A percentile compares a stretch with the other conserved stretches of the same genome.
These are phyloP conservation scores for Lodderomyces metapsilosis DNA, from an alignment of 1,139 yeast species.

Conservation along the genomic window DNA sequence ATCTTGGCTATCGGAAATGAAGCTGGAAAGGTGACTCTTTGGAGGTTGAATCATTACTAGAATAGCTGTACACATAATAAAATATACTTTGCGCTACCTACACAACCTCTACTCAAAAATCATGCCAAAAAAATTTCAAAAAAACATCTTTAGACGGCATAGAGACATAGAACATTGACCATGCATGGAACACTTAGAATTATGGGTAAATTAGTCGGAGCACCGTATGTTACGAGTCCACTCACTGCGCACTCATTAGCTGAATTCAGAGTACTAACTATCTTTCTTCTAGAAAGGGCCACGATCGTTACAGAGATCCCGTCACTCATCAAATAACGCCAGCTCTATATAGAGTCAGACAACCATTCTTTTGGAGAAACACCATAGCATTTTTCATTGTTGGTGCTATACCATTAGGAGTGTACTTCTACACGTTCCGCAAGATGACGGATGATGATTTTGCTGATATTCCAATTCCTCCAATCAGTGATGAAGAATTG, in stretches of 20 bases:
- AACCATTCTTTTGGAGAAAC: constrained; percentile 80
- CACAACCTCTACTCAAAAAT: too few relatives aligned
- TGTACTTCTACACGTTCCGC: constrained; percentile 71
- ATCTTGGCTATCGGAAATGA: constrained; percentile 89
- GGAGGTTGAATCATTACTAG: constrained; percentile 81
- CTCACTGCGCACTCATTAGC: neutral
- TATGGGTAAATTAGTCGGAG: constrained; percentile 16
- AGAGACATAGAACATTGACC: too few relatives aligned
- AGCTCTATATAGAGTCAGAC: constrained; percentile 85
- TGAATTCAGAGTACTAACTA: constrained; percentile 14
- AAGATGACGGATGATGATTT: constrained; percentile 81
- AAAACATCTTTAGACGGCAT: too few relatives aligned
- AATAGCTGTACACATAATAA: neutral
- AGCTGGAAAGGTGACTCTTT: constrained; percentile 84
- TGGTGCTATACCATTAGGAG: constrained; percentile 62
- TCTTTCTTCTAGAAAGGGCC: constrained; percentile 23
- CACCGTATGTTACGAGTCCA: constrained; percentile 14
- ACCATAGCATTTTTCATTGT: constrained; percentile 59
- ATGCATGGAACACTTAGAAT: constrained; percentile 1
- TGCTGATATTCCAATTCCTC: constrained; percentile 90
- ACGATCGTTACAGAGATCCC: constrained; percentile 62
- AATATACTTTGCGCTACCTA: neutral
- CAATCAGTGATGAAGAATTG: constrained; percentile 76
- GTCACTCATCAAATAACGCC: constrained; percentile 89
- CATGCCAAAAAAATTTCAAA: neutral